A percentile compares a stretch with the other conserved stretches of the same genome.
Evolutionary conservation across 2,329 filamentous ascomycete species (phyloP).

Genomic region (Fusarium nodosum): DNA sequence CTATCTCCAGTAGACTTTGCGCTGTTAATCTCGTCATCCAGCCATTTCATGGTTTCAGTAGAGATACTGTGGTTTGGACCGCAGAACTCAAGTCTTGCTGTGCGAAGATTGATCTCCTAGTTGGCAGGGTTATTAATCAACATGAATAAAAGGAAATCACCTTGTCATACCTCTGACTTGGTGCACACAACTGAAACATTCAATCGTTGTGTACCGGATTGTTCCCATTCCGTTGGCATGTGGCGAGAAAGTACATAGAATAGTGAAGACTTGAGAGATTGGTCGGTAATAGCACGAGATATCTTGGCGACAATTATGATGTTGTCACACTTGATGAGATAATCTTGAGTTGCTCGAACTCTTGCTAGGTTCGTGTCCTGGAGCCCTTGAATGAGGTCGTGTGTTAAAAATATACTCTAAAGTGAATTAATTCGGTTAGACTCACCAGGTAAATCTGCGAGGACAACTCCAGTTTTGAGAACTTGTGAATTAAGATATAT

Average conservation of each 20-base stretch:
- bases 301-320: constrained; percentile 55
- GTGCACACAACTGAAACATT: constrained; percentile 55
- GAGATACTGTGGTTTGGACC: constrained; percentile 46
- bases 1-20: constrained; percentile 45
- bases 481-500: constrained; percentile 52
- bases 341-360: constrained; percentile 53
- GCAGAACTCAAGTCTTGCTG: constrained; percentile 48
- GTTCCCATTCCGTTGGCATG: constrained; percentile 49
- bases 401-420: background rate
- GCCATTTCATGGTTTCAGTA: constrained; percentile 29
- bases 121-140: background rate
- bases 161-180: constrained; percentile 47
- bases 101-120: constrained; percentile 51
- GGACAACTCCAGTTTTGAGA: constrained; percentile 52
- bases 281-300: constrained; percentile 51
- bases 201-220: constrained; percentile 44
- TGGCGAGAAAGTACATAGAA: constrained; percentile 50
- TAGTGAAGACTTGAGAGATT: constrained; percentile 53
- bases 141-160: background rate
- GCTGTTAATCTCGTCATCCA: constrained; percentile 49
- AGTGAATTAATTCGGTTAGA: background rate
- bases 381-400: constrained; percentile 29
- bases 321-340: constrained; percentile 53
- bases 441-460: constrained; percentile 55
- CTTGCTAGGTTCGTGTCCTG: constrained; percentile 55